Evolutionary conservation across 495 filamentous ascomycete genomes (phyloP).

Genomic region (Penicillium bovifimosum): DNA sequence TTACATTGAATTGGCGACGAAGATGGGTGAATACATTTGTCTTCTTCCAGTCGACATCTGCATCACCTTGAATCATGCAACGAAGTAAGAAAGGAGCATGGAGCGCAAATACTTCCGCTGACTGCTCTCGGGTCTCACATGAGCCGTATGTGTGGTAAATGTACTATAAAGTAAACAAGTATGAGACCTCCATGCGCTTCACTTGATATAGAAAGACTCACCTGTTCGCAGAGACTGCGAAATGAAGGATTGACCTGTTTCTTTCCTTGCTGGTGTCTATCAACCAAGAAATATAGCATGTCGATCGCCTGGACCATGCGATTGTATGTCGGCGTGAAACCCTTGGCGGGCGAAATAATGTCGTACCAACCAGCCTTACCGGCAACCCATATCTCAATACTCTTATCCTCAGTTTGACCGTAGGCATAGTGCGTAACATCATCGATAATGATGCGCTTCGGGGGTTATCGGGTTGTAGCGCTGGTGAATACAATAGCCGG

Average conservation of each 20-base stretch:
- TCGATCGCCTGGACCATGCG: slow-evolving; percentile 64
- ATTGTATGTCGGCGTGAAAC: slow-evolving; percentile 57
- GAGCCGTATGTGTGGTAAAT: slow-evolving; percentile 40
- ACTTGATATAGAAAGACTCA: slow-evolving; percentile 18
- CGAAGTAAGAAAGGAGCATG: slow-evolving; percentile 52
- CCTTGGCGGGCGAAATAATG: slow-evolving; percentile 51
- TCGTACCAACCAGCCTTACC: slow-evolving; percentile 77
- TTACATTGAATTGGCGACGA: slow-evolving; percentile 45
- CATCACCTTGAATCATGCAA: slow-evolving; percentile 52
- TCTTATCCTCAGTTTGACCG: slow-evolving; percentile 56
- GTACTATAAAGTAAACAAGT: slow-evolving; percentile 25
- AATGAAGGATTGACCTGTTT: slow-evolving; percentile 36
- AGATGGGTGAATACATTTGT: slow-evolving; percentile 51
- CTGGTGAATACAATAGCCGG: slow-evolving; percentile 18
- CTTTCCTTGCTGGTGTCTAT: slow-evolving; percentile 38
- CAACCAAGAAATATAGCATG: slow-evolving; percentile 62
- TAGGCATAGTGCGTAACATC: slow-evolving; percentile 63
- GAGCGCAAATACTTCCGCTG: slow-evolving; percentile 46
- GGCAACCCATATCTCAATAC: slow-evolving; percentile 65
- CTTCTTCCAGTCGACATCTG: slow-evolving; percentile 50
- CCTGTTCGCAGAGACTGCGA: slow-evolving; percentile 41
- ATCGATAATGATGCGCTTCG: slow-evolving; percentile 57
- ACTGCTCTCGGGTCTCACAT: slow-evolving; percentile 44
- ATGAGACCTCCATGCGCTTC: slow-evolving; percentile 6
- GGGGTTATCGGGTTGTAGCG: slow-evolving; percentile 40